A percentile compares a stretch with the other conserved stretches of the same genome.
These are phyloP conservation scores for Ascochyta lentis DNA, from an alignment of 2,329 filamentous ascomycete species.

Conservation along the genomic window DNA sequence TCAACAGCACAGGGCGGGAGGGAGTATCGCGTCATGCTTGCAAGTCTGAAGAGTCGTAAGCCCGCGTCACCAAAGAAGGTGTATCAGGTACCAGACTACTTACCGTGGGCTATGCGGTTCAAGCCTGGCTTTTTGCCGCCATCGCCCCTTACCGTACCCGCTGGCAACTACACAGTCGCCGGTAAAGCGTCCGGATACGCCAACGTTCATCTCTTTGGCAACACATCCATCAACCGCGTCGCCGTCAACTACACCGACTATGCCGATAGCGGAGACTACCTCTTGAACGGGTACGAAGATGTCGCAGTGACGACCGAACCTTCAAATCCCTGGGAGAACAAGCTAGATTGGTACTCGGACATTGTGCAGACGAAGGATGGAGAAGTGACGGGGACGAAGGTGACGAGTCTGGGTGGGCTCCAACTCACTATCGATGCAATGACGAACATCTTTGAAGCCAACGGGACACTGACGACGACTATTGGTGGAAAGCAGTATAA, in stretches of 20 bases:
- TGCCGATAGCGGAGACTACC: constrained; percentile 46
- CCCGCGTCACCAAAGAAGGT: constrained; percentile 31
- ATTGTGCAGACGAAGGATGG: constrained; percentile 44
- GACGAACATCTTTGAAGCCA: constrained; percentile 52
- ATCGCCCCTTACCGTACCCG: neutral
- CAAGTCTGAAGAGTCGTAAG: constrained; percentile 44
- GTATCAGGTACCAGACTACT: constrained; percentile 32
- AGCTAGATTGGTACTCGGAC: constrained; percentile 52
- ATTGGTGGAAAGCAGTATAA: constrained; percentile 47
- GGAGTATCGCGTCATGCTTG: constrained; percentile 53
- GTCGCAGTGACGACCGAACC: constrained; percentile 31
- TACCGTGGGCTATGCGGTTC: constrained; percentile 49
- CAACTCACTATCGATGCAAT: constrained; percentile 50
- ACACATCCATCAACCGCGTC: constrained; percentile 30
- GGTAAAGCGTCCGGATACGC: constrained; percentile 21
- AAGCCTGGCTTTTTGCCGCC: constrained; percentile 21
- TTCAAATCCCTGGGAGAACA: constrained; percentile 24
- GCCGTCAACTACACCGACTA: constrained; percentile 48
- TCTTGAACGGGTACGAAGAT: constrained; percentile 47
- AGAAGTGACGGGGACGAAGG: constrained; percentile 43
- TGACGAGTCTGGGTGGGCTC: constrained; percentile 50
- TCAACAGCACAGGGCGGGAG: constrained; percentile 51
- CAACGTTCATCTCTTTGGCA: constrained; percentile 24
- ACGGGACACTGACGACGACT: constrained; percentile 50
- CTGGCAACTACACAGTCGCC: constrained; percentile 21